Evolutionary conservation across 257 asterid genomes (phyloP), one percentile per base, ranked within the genome.

Genomic region (Capsicum rhomboideum): DNA sequence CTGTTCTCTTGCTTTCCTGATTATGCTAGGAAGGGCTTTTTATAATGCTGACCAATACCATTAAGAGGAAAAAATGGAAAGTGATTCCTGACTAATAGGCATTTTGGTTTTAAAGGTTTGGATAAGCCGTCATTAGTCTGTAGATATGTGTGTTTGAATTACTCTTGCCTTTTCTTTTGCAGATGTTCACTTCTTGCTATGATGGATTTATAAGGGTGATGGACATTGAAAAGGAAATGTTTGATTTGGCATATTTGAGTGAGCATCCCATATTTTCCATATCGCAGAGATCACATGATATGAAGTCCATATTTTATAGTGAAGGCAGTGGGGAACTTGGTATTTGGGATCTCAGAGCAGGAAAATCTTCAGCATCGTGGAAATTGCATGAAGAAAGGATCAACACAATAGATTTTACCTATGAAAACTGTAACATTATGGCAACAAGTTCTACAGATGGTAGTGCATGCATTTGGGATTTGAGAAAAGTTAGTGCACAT

Each of bases 391-490:
- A 85, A 29, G 74, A 82, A 40, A 90, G 94, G 94, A 92, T 94
- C 88, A 94, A 94, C 87, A 89, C 97, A 28, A 88, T 94, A 89
- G 95, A 96, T 85, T 96, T 96, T 55, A 92, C 87, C 80, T 69
- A 88, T 12, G 92, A 90, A 63, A 90, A 90, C 85, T 89, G 84
- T 86, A 90, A 92, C 42, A 72, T 89, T 82, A 86, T 96, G 91
- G 97, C 93, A 56, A 96, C 98, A 78, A 90, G 99, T 84, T 93
- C 97, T 64, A 88, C 94, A 23, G 98, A 94, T 85, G 91, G 93
- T 82, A 90, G 95, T 67, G 99, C 96, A 86, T 91, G 97, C 88
- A 90, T 96, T 83, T 94, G 99, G 99, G 99, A 96, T 89, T 86
- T 96, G 93, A 90, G 98, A 87, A 80, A 72, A 66, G 86, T 91